A percentile compares a stretch with the other conserved stretches of the same genome.
Evolutionary conservation across 169 alveolate species (phyloP).

Genomic region (Cryptosporidium meleagridis): DNA sequence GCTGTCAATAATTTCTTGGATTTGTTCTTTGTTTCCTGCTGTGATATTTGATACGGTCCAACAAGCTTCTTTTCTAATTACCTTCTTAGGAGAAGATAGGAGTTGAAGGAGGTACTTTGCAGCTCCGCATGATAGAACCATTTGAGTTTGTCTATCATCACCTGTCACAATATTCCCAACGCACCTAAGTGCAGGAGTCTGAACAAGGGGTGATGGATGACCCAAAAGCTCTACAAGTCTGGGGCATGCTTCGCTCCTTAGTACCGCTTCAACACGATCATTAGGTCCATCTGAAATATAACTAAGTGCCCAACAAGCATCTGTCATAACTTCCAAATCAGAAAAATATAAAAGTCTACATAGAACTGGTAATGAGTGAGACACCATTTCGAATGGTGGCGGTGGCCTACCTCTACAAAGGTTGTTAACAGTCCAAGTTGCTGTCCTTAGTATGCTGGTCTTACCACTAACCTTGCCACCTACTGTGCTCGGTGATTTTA

Average conservation of each 20-base stretch:
- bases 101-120: constrained; percentile 86
- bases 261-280: constrained; percentile 89
- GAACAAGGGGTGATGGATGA: constrained; percentile 88
- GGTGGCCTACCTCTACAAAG: constrained; percentile 95
- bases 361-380: constrained; percentile 89
- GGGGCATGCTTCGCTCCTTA: constrained; percentile 91
- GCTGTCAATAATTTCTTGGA: constrained; percentile 88
- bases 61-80: constrained; percentile 96
- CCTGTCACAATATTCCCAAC: constrained; percentile 98
- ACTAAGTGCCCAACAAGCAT: constrained; percentile 95
- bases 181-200: constrained; percentile 96
- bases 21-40: constrained; percentile 91
- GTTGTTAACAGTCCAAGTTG: constrained; percentile 96
- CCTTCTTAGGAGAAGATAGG: constrained; percentile 88
- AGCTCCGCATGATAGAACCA: constrained; percentile 92
- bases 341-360: constrained; percentile 87
- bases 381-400: constrained; percentile 88
- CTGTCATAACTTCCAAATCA: constrained; percentile 90
- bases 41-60: constrained; percentile 97
- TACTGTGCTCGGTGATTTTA: background rate
- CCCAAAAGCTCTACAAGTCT: constrained; percentile 91
- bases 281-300: constrained; percentile 94
- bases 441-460: constrained; percentile 92
- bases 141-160: constrained; percentile 94
- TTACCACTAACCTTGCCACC: constrained; percentile 84